Conservation (phyloP, 345 rosid genomes). For the Salix purpurea region DNA sequence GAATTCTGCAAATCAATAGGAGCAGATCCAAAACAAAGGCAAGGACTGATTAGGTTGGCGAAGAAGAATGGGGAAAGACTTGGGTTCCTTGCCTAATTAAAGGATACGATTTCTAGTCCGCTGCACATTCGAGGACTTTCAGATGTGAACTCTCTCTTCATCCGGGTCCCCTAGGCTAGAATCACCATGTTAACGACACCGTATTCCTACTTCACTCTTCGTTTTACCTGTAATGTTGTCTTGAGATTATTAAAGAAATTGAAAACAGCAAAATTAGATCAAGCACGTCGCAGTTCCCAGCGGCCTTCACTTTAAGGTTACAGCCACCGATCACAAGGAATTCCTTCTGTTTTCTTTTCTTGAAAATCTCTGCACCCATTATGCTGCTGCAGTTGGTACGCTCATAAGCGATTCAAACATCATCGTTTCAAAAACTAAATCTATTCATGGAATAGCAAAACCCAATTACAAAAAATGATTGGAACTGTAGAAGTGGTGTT, state of each 20-base stretch:
- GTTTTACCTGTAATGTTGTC: conserved; percentile 12
- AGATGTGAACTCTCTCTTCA: conserved; percentile 12
- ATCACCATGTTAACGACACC: conserved; percentile 13
- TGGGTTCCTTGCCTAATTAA: conserved; percentile 76
- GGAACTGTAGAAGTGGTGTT: background rate
- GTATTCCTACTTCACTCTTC: conserved; percentile 3
- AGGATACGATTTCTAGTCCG: background rate
- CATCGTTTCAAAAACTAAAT: background rate
- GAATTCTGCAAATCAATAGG: conserved; percentile 97
- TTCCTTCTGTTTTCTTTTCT: background rate
- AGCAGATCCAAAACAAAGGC: conserved; percentile 95
- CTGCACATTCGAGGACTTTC: conserved; percentile 7
- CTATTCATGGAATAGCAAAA: background rate
- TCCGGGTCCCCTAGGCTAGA: conserved; percentile 3
- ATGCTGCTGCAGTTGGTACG: background rate
- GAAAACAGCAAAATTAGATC: too few species aligned
- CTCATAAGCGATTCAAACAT: background rate
- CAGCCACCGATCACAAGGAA: background rate
- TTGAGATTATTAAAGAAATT: background rate
- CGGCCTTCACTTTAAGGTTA: too few species aligned
- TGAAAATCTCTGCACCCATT: background rate
- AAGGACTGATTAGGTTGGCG: conserved; percentile 90
- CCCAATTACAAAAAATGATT: background rate
- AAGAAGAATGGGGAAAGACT: conserved; percentile 95
- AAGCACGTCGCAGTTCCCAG: too few species aligned